These are phyloP conservation scores for Leishmania tarentolae DNA, from an alignment of 208 protist genomes.

Conservation along the genomic window DNA sequence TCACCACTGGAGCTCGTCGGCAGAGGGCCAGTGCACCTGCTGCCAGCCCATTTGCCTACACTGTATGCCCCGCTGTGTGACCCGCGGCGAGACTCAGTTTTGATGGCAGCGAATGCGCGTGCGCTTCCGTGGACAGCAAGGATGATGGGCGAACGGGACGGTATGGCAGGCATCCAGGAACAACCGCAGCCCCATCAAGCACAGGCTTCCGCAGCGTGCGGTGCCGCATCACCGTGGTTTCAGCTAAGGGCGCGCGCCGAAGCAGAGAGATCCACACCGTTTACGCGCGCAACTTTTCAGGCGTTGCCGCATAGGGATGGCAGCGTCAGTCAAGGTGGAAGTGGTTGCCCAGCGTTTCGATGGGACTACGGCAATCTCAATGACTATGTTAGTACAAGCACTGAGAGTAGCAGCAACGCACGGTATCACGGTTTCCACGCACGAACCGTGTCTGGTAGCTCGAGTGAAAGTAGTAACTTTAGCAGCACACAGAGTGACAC, in stretches of 20 bases:
- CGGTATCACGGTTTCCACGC: not conserved
- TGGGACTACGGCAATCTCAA: not conserved
- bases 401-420: not conserved
- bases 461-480: not conserved
- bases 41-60: not conserved
- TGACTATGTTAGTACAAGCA: not conserved
- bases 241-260: constrained; percentile 4
- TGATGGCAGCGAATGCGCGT: not conserved
- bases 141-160: not conserved
- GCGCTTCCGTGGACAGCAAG: not conserved
- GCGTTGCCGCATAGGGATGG: not conserved
- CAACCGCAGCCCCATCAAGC: not conserved
- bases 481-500: constrained; percentile 1
- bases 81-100: not conserved
- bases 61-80: constrained; percentile 17
- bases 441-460: not conserved
- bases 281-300: not conserved
- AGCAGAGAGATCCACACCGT: not conserved
- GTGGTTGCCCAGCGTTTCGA: not conserved
- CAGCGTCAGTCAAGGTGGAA: not conserved
- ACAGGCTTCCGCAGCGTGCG: not conserved
- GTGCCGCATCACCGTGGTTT: not conserved
- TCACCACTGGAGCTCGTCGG: not conserved
- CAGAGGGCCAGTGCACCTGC: not conserved
- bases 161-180: not conserved